Evolutionary conservation across 495 filamentous ascomycete species (phyloP), one percentile per base, ranked within the genome.

Genomic region (Tuber aestivum): DNA sequence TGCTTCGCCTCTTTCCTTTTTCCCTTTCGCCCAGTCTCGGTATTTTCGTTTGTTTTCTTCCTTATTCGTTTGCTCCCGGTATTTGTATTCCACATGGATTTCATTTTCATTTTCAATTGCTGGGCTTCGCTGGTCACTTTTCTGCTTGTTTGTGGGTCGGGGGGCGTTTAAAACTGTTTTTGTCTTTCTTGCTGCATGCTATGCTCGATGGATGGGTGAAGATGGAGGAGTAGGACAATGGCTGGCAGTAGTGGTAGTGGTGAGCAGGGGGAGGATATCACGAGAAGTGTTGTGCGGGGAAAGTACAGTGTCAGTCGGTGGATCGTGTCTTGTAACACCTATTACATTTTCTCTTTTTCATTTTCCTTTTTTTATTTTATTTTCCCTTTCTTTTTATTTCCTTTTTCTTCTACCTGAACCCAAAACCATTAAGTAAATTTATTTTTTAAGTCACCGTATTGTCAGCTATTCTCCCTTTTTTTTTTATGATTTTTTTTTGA

Each of bases 1-100:
- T 45, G 77, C 41, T 75, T 42, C 37, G 5, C 10, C 56, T 21
- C 7, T 69, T 79, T 75, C 74, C 21, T 50, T 78, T 14, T 48
- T 69, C 44, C 56, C 56, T 65, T 75, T 78, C 50, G 38, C 65
- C 75, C 48, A 70, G 72, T 61, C 50, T 50, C 23, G 3, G 50
- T 61, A n/a, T 61, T 61, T 61, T 61, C 50, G 2, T 27, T 32
- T 50, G n/a, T 27, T 61, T 50, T n/a, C 23, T 9, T 32, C 9
- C 50, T 10, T 16, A 3, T 5, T 45, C 20, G 2, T 23, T 32
- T 61, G 50, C n/a, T 61, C 50, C 50, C 50, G n/a, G n/a, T 23
- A 61, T 61, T 14, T 27, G 50, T 61, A 61, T 61, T 61, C 12
- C 50, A 27, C 50, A 14, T 61, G 50, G 27, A 61, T 61, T n/a